Percentiles rank a stretch among this genome's conserved stretches.
Conservation (phyloP, 202 grass and related monocot genomes). For the Miscanthus sacchariflorus region DNA sequence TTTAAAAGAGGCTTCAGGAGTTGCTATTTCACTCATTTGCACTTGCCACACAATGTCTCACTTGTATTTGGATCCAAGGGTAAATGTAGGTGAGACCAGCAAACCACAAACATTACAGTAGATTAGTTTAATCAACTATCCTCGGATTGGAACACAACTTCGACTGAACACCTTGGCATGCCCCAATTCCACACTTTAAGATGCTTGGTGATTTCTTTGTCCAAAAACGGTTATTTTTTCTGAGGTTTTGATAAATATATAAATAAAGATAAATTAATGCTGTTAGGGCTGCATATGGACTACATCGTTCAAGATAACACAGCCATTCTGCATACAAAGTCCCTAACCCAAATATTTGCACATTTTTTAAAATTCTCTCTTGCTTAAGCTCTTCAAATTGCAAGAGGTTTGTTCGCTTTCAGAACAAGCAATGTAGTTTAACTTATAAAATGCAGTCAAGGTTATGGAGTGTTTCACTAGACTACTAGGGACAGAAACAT, state of each 20-base stretch:
- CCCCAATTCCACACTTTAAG: background rate
- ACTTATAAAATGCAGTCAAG: background rate
- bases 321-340: background rate
- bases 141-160: background rate
- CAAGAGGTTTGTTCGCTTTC: background rate
- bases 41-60: background rate
- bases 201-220: background rate
- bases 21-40: background rate
- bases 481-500: background rate
- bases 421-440: background rate
- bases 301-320: background rate
- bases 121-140: background rate
- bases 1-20: background rate
- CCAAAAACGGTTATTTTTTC: background rate
- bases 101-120: slow-evolving; percentile 29
- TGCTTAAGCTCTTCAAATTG: slow-evolving; percentile 12
- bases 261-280: slow-evolving; percentile 31
- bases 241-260: background rate
- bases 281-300: slow-evolving; percentile 1
- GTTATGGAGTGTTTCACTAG: slow-evolving; percentile 22
- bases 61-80: slow-evolving; percentile 2
- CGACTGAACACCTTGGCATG: background rate
- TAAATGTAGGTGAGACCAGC: background rate
- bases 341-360: slow-evolving; percentile 9
- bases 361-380: background rate